phyloP scores from a whole-genome alignment of 257 asterid genomes.

The Misopates orontium region DNA sequence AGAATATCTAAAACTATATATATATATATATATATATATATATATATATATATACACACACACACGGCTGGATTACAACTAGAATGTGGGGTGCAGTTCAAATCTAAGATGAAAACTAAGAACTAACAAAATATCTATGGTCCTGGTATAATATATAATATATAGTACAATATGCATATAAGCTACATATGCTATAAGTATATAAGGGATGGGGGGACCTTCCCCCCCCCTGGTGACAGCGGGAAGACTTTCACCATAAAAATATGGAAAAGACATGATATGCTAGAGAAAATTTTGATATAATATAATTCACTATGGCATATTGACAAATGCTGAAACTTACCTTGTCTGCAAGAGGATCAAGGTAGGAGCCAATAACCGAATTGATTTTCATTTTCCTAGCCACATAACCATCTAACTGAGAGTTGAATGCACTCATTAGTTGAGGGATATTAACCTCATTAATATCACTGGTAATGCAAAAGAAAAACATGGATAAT shows the following conservation, averaged over 20 bases:
- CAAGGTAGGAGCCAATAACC: slow-evolving; percentile 96
- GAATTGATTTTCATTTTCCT: slow-evolving; percentile 88
- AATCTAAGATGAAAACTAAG: too few species aligned
- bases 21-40: too few species aligned
- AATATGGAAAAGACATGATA: slow-evolving; percentile 11
- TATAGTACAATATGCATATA: too few species aligned
- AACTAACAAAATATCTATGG: too few species aligned
- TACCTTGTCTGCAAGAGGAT: slow-evolving; percentile 99
- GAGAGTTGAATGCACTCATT: slow-evolving; percentile 32
- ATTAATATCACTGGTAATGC: slow-evolving; percentile 6
- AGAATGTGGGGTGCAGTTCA: too few species aligned
- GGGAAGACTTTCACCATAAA: slow-evolving; percentile 9
- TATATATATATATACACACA: too few species aligned
- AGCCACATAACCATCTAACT: slow-evolving; percentile 94
- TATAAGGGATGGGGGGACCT: too few species aligned
- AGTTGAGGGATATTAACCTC: slow-evolving; percentile 11
- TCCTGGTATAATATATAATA: too few species aligned
- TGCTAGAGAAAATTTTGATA: slow-evolving; percentile 16
- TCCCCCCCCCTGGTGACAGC: too few species aligned
- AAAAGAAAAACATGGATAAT: slow-evolving; percentile 16
- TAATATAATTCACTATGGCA: neutral
- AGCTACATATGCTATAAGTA: too few species aligned
- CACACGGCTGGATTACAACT: too few species aligned
- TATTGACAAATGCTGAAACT: slow-evolving; percentile 4
- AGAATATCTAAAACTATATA: too few species aligned